Conservation (phyloP, 306 rosid species). For the Carpinus viminea region DNA sequence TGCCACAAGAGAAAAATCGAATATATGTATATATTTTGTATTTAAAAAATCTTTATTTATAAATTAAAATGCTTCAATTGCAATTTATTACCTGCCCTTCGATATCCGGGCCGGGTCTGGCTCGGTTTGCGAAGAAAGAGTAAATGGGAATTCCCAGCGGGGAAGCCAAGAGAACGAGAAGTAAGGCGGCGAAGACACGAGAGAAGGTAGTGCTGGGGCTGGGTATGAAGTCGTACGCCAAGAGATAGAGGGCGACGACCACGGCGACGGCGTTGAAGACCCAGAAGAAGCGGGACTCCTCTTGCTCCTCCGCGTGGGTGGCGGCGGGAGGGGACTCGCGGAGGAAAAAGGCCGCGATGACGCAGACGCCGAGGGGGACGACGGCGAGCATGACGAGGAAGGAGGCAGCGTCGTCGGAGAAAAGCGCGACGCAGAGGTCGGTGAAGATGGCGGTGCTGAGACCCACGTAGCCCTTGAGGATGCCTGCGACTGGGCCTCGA, state of each 20-base stretch:
- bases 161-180: constrained; percentile 58
- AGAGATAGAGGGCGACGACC: constrained; percentile 59
- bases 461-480: constrained; percentile 77
- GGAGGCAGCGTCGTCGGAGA: constrained; percentile 54
- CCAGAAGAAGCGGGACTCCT: constrained; percentile 61
- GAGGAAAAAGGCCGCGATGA: constrained; percentile 76
- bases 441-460: constrained; percentile 97
- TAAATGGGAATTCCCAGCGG: constrained; percentile 63
- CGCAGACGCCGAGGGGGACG: constrained; percentile 68
- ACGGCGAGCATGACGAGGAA: constrained; percentile 75
- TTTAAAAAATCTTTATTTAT: no score
- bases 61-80: no score
- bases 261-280: constrained; percentile 65
- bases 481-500: constrained; percentile 88
- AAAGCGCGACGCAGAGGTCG: constrained; percentile 64
- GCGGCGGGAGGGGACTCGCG: constrained; percentile 53
- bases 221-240: constrained; percentile 53
- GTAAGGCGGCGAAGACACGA: constrained; percentile 36
- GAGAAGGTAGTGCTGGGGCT: constrained; percentile 46
- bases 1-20: neutral
- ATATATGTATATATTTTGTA: no score
- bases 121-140: constrained; percentile 31
- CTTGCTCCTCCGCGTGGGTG: constrained; percentile 36
- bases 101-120: constrained; percentile 26
- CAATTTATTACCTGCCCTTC: constrained; percentile 26